Conservation (phyloP, 495 filamentous ascomycete species). For the Penicillium manginii region DNA sequence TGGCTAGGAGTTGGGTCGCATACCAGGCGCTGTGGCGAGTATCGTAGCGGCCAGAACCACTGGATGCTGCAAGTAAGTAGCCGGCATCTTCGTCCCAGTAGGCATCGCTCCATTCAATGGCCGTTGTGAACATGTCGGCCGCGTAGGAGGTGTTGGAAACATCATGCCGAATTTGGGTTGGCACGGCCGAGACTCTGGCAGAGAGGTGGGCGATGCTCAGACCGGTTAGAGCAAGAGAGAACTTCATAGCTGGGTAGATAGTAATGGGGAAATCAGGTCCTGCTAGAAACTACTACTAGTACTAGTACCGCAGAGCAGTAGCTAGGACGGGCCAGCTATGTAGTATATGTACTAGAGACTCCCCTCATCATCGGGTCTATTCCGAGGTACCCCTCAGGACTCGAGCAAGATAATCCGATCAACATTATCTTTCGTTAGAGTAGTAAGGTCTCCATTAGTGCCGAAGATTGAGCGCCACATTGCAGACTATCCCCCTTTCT, state of each 20-base stretch:
- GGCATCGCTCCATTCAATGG: conserved; percentile 26
- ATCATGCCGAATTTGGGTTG: not conserved
- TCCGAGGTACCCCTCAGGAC: too few relatives aligned
- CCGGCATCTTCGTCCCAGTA: conserved; percentile 24
- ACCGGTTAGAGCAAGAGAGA: not conserved
- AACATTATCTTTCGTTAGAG: too few relatives aligned
- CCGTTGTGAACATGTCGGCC: conserved; percentile 24
- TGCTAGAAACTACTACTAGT: not conserved
- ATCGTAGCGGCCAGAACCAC: conserved; percentile 28
- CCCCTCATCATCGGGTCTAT: not conserved
- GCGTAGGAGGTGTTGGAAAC: conserved; percentile 7
- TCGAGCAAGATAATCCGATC: too few relatives aligned
- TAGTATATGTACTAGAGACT: not conserved
- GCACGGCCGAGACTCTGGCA: not conserved
- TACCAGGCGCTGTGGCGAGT: conserved; percentile 45
- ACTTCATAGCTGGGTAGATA: not conserved
- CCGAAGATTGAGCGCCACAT: too few relatives aligned
- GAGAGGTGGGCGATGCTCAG: not conserved
- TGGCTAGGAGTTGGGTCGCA: conserved; percentile 40
- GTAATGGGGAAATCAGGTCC: not conserved
- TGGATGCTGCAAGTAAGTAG: conserved; percentile 19
- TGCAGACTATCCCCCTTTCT: too few relatives aligned
- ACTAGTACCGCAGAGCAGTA: not conserved
- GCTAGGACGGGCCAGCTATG: too few relatives aligned
- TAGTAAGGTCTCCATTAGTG: too few relatives aligned